These are phyloP conservation scores for Fusarium zealandicum DNA, from an alignment of 2,329 filamentous ascomycete genomes.

Conservation along the genomic window DNA sequence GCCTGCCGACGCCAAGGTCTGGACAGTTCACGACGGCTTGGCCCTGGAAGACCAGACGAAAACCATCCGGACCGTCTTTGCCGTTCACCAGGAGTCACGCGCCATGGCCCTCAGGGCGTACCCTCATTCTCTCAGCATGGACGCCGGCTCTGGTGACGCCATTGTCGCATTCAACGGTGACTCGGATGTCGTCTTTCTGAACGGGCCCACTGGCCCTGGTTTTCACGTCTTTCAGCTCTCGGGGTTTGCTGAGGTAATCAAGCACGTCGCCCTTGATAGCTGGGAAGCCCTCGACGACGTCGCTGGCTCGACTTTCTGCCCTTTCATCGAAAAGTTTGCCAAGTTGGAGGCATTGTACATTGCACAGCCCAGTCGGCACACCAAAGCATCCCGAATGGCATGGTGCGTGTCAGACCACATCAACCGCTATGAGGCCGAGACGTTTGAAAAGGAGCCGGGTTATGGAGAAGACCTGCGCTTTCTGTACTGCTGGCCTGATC, in stretches of 20 bases:
- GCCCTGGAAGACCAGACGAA: constrained; percentile 42
- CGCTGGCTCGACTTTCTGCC: background rate
- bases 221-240: constrained; percentile 33
- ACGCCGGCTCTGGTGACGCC: constrained; percentile 34
- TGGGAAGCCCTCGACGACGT: constrained; percentile 4
- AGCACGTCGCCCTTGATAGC: constrained; percentile 40
- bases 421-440: constrained; percentile 40
- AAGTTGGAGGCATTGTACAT: constrained; percentile 43
- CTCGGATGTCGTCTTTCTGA: constrained; percentile 44
- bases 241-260: constrained; percentile 42
- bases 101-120: constrained; percentile 41
- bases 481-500: constrained; percentile 47
- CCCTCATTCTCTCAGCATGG: constrained; percentile 45
- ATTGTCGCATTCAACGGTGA: constrained; percentile 43
- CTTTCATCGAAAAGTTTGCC: constrained; percentile 24
- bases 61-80: constrained; percentile 42
- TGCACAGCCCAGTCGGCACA: constrained; percentile 2
- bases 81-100: constrained; percentile 49
- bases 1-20: constrained; percentile 3
- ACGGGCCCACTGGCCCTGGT: constrained; percentile 12
- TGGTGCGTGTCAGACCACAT: constrained; percentile 46
- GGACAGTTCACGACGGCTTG: constrained; percentile 34
- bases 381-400: constrained; percentile 18
- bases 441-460: constrained; percentile 36
- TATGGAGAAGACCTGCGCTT: constrained; percentile 38